These are phyloP conservation scores for Combretum micranthum DNA, from an alignment of 345 rosid species.

Conservation along the genomic window DNA sequence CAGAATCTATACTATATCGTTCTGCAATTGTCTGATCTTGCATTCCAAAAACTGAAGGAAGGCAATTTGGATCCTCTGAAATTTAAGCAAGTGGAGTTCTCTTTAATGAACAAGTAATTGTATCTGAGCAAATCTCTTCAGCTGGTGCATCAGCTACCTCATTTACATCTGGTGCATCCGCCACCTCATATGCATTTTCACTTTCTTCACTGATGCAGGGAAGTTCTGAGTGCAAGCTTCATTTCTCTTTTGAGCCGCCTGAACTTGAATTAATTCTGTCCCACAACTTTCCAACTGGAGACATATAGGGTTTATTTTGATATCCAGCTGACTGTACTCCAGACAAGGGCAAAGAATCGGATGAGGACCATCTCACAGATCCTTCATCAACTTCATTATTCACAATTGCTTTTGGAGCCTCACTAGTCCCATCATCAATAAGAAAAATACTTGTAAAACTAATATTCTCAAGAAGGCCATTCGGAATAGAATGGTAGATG, in stretches of 20 bases:
- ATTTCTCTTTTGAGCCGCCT: slow-evolving; percentile 60
- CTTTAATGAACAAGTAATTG: slow-evolving; percentile 25
- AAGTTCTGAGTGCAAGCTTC: slow-evolving; percentile 69
- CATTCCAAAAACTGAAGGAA: slow-evolving; percentile 38
- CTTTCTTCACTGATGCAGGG: slow-evolving; percentile 82
- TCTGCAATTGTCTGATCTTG: slow-evolving; percentile 22
- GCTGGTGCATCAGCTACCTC: slow-evolving; percentile 31
- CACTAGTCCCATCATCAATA: slow-evolving; percentile 10
- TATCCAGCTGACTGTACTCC: slow-evolving; percentile 31
- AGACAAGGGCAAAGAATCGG: slow-evolving; percentile 38
- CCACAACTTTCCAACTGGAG: slow-evolving; percentile 77
- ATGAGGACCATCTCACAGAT: slow-evolving; percentile 28
- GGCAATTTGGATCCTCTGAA: slow-evolving; percentile 29
- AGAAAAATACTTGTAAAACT: slow-evolving; percentile 18
- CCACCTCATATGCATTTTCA: slow-evolving; percentile 54
- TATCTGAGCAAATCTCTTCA: slow-evolving; percentile 26
- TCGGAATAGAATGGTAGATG: slow-evolving; percentile 54
- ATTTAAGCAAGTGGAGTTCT: slow-evolving; percentile 56
- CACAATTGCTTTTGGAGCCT: slow-evolving; percentile 26
- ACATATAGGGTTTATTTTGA: slow-evolving; percentile 36
- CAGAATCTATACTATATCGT: slow-evolving; percentile 67
- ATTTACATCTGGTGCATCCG: too few species aligned
- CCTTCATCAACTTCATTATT: slow-evolving; percentile 22
- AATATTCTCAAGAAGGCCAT: slow-evolving; percentile 52
- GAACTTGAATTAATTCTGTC: slow-evolving; percentile 50